phyloP scores from a whole-genome alignment of 495 filamentous ascomycete genomes.

The Penicillium waksmanii region DNA sequence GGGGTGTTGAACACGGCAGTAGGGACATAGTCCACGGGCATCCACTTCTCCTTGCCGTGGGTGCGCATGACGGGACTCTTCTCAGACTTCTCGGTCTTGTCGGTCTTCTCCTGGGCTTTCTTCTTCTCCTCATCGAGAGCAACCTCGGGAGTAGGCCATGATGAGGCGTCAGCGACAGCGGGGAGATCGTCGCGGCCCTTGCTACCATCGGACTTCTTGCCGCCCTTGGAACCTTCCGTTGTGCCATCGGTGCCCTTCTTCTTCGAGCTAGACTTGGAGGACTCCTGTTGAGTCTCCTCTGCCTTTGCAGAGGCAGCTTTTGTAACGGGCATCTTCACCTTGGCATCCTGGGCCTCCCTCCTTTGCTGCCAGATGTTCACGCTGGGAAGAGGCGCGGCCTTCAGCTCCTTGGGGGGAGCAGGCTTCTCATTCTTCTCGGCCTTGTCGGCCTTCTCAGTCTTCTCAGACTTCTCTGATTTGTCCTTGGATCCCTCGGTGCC shows the following conservation, averaged over 20 bases:
- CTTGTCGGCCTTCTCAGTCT: conserved; percentile 31
- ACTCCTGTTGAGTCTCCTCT: conserved; percentile 42
- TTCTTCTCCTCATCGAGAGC: conserved; percentile 75
- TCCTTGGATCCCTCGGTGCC: conserved; percentile 38
- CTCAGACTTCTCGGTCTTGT: conserved; percentile 71
- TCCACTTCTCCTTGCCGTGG: conserved; percentile 74
- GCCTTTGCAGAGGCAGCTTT: conserved; percentile 42
- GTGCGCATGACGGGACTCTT: conserved; percentile 54
- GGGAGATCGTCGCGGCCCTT: conserved; percentile 53
- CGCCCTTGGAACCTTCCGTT: conserved; percentile 37
- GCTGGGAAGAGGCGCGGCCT: conserved; percentile 76
- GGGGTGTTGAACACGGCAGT: conserved; percentile 83
- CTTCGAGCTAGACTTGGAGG: conserved; percentile 53
- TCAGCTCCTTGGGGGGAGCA: conserved; percentile 64
- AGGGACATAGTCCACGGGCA: conserved; percentile 71
- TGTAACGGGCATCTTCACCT: conserved; percentile 55
- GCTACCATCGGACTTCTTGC: conserved; percentile 48
- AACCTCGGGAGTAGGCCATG: conserved; percentile 89
- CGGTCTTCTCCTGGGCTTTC: conserved; percentile 63
- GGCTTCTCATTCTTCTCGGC: conserved; percentile 58
- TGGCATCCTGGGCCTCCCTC: conserved; percentile 68
- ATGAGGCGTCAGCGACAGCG: conserved; percentile 69
- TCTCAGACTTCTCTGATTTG: conserved; percentile 43
- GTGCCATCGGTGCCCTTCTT: conserved; percentile 42
- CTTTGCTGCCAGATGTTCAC: conserved; percentile 88